Evolutionary conservation across 140 eudicot species (phyloP).

Genomic region (Senecio squalidus): DNA sequence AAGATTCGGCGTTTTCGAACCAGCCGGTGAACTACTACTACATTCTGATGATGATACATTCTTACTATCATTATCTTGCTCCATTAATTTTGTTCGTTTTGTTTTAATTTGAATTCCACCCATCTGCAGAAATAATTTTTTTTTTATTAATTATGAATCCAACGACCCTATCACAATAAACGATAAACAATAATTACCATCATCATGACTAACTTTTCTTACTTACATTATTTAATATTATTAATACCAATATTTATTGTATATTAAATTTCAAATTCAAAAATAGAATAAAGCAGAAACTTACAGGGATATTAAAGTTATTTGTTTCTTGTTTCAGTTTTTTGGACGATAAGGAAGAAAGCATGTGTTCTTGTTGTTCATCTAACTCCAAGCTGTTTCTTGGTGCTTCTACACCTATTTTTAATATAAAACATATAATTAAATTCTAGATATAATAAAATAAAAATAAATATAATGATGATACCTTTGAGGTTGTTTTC

Average conservation of each 20-base stretch:
- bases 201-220: slow-evolving; percentile 36
- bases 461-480: background rate
- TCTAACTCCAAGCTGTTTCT: slow-evolving; percentile 89
- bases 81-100: slow-evolving; percentile 40
- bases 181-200: slow-evolving; percentile 34
- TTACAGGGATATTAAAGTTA: slow-evolving; percentile 49
- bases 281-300: slow-evolving; percentile 10
- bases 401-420: slow-evolving; percentile 89
- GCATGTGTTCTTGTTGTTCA: slow-evolving; percentile 26
- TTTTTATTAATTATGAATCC: slow-evolving; percentile 16
- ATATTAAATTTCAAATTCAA: background rate
- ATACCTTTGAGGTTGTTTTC: slow-evolving; percentile 45
- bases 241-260: too few relatives aligned
- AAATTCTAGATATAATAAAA: background rate
- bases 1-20: slow-evolving; percentile 69
- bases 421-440: background rate
- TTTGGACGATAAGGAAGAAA: slow-evolving; percentile 31
- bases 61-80: too few relatives aligned
- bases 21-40: slow-evolving; percentile 51
- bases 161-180: slow-evolving; percentile 22
- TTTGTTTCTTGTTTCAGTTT: slow-evolving; percentile 34
- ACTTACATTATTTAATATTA: too few relatives aligned
- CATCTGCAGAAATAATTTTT: slow-evolving; percentile 26
- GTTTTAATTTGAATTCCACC: slow-evolving; percentile 64
- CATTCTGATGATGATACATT: slow-evolving; percentile 59